Conservation (phyloP, 352 stramenopile species). For the Phytophthora pisi region DNA sequence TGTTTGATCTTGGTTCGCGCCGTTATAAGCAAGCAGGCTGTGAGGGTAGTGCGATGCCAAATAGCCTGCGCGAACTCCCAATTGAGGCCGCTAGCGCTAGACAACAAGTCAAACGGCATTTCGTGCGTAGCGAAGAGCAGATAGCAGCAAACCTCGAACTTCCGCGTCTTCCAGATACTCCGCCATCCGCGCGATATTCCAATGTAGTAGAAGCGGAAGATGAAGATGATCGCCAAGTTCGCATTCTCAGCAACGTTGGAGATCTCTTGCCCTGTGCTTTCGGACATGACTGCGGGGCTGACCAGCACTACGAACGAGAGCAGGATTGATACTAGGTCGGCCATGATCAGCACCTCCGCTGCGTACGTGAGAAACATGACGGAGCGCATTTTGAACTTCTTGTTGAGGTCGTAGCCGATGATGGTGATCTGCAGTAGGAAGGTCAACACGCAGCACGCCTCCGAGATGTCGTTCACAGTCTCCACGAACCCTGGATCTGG, state of each 20-base stretch:
- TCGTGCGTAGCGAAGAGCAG: conserved; percentile 50
- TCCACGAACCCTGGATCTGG: conserved; percentile 24
- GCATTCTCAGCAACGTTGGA: conserved; percentile 31
- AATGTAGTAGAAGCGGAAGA: conserved; percentile 52
- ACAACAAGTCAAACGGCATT: conserved; percentile 40
- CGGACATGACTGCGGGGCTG: conserved; percentile 1
- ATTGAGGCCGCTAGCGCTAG: conserved; percentile 26
- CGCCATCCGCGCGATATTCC: conserved; percentile 32
- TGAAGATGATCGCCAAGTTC: conserved; percentile 31
- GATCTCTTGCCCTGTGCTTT: conserved; percentile 5
- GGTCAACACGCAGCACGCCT: conserved; percentile 39
- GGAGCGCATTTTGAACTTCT: conserved; percentile 40
- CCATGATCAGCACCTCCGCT: conserved; percentile 34
- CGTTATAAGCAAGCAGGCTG: conserved; percentile 38
- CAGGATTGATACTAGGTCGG: conserved; percentile 18
- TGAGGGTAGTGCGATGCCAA: conserved; percentile 46
- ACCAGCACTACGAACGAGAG: conserved; percentile 19
- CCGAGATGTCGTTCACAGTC: conserved; percentile 42
- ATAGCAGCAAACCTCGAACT: conserved; percentile 36
- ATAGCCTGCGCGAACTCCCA: conserved; percentile 52
- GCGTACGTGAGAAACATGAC: conserved; percentile 38
- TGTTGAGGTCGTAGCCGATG: conserved; percentile 43
- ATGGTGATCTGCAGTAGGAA: conserved; percentile 56
- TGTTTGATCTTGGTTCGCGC: conserved; percentile 24
- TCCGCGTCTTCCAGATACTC: conserved; percentile 26